Base-by-base conservation (phyloP, 2,329 filamentous ascomycete species). In the Fusarium verticillioides region DNA sequence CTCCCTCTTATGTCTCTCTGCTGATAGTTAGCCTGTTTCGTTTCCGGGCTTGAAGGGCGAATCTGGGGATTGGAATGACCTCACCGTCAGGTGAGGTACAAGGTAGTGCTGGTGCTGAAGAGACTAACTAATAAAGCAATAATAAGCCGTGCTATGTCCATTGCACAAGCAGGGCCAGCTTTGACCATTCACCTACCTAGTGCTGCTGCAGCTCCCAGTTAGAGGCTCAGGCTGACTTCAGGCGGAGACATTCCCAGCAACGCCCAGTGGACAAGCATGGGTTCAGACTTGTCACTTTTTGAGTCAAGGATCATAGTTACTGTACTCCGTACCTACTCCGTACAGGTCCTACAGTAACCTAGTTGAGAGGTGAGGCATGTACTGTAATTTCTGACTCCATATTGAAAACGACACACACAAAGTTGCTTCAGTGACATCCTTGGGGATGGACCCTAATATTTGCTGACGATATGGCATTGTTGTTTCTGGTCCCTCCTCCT, bases 41-140 rank as follows among this genome's bases (percentile, higher is more conserved):
- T 42, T 54, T 66, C 46, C 47, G 43, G 59, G 44, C 49, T 52
- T 37, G 52, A 69, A 53, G 47, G 68, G 58, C 53, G 37, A 73
- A 74, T 47, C 70, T 63, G 66, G 70, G 70, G 70, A 74, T 62
- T 68, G 57, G 70, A 71, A 66, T 74, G 71, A 74, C 71, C 71
- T 69, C 61, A 54, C 49, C 37, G 44, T 70, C 26, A 54, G 49
- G 70, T 60, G 58, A 73, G 70, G 62, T 70, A 66, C 56, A 60
- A 43, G 60, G 54, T 60, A 50, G 53, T 61, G 49, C 40, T 57
- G 7, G 19, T 53, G 63, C 42, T 60, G 61, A 36, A 58, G 11
- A 50, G 28, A 32, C 46, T 32, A 49, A 32, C 28, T 32, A 18
- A 32, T 32, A 23, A 32, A 42, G 56, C 34, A 36, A 36, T 65